Evolutionary conservation across 2,329 filamentous ascomycete genomes (phyloP), one percentile per base, ranked within the genome.

Genomic region (Penicillium sp.): DNA sequence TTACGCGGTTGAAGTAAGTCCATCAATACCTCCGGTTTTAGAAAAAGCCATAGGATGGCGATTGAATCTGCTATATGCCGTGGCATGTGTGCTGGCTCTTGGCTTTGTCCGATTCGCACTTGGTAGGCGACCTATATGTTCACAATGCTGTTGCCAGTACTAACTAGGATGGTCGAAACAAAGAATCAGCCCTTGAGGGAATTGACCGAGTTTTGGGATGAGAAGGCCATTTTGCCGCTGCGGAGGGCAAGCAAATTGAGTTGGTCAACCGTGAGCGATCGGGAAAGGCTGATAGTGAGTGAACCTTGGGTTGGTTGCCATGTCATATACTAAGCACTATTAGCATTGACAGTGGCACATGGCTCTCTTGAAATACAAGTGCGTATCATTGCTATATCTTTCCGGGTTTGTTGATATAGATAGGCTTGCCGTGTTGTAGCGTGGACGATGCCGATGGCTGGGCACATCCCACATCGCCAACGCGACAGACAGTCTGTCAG

Each of bases 1-100:
- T 68, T 46, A 65, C 68, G 2, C 26, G 4, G 26, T 26, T 26
- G 26, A 26, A 26, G 3, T 26, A 26, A 26, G 26, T 26, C 2
- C 26, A 26, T 64, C 64, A 6, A 56, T 62, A 7, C 64, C 58
- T 17, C 56, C 62, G 5, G 62, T 58, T 0, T 61, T 67, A 21
- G 62, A 54, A 7, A 66, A 69, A 61, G 64, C 61, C 0, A 65
- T 67, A 56, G 66, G 65, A 6, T 67, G 65, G 64, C 65, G 65
- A 2, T 31, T 69, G 13, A 67, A 69, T 41, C 62, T 69, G n/a
- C 62, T 68, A 5, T 67, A 67, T 65, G 58, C 67, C 1, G 55
- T 53, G 15, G 65, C 68, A 29, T 67, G 64, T 45, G 59, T 66
- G 2, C 23, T 62, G 9, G 67, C 67, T 6, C 64, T 69, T 41